Evolutionary conservation across 2,329 filamentous ascomycete genomes (phyloP).

Genomic region (Fusarium sp.): DNA sequence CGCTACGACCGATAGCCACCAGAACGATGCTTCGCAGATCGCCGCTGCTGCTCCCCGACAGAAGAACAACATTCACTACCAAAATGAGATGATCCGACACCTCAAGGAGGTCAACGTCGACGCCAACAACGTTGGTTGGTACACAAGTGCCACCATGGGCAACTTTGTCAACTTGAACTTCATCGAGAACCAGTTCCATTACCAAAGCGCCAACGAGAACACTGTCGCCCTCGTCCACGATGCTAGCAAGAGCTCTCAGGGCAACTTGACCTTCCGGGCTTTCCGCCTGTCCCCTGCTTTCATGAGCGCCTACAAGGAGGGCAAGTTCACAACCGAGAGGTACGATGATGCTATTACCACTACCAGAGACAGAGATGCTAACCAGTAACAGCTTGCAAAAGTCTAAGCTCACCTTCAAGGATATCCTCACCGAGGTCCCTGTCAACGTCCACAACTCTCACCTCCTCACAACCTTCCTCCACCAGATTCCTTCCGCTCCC

Average conservation of each 20-base stretch:
- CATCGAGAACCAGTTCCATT: constrained; percentile 97
- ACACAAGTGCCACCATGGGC: constrained; percentile 98
- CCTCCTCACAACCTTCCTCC: constrained; percentile 92
- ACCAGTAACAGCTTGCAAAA: constrained; percentile 80
- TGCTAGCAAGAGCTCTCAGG: constrained; percentile 93
- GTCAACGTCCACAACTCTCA: constrained; percentile 96
- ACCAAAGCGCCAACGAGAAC: constrained; percentile 93
- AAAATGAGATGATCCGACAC: constrained; percentile 97
- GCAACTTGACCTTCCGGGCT: constrained; percentile 86
- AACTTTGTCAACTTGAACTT: constrained; percentile 96
- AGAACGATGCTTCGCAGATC: constrained; percentile 77
- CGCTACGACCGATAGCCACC: constrained; percentile 75
- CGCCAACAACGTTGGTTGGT: constrained; percentile 98
- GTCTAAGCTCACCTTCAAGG: constrained; percentile 90
- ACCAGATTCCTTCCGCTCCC: constrained; percentile 82
- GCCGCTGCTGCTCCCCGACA: constrained; percentile 91
- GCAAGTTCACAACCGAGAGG: constrained; percentile 97
- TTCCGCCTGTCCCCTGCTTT: constrained; percentile 90
- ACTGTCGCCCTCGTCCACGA: constrained; percentile 94
- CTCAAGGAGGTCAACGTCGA: constrained; percentile 98
- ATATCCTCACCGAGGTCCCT: constrained; percentile 91
- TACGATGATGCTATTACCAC: constrained; percentile 56
- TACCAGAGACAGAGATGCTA: constrained; percentile 4
- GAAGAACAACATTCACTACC: constrained; percentile 88
- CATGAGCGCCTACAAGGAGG: constrained; percentile 93